Percentiles rank a stretch among this genome's conserved stretches.
These are phyloP conservation scores for Stephanodiscus triporus DNA, from an alignment of 108 stramenopile species.

Conservation along the genomic window DNA sequence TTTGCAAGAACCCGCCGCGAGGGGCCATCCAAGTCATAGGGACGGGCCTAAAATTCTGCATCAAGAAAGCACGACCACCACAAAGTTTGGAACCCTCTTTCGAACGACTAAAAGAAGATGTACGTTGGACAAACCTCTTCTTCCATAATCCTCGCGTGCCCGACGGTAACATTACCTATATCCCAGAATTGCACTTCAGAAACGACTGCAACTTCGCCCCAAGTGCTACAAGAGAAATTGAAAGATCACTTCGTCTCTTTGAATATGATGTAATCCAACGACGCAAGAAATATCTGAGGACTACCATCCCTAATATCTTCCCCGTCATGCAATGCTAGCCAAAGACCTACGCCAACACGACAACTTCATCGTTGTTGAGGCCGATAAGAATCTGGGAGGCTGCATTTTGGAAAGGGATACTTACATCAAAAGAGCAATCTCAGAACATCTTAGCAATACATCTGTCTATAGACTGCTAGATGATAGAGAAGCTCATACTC, in stretches of 20 bases:
- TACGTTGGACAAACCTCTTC: constrained; percentile 5
- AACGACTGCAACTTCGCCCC: neutral
- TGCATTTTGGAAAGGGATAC: neutral
- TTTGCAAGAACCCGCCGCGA: constrained; percentile 12
- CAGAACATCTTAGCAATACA: constrained; percentile 17
- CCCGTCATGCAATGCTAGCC: neutral
- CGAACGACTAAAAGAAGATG: constrained; percentile 7
- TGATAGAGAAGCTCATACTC: no score
- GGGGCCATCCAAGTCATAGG: constrained; percentile 11
- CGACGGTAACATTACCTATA: neutral
- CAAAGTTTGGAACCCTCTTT: constrained; percentile 2
- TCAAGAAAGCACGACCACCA: constrained; percentile 12
- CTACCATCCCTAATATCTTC: constrained; percentile 8
- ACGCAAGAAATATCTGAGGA: neutral
- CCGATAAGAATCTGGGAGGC: neutral
- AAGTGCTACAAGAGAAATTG: neutral
- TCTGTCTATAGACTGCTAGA: constrained; percentile 5
- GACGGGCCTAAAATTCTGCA: constrained; percentile 25
- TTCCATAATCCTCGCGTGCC: neutral
- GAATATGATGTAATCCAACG: neutral
- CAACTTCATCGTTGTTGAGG: constrained; percentile 6
- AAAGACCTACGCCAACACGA: neutral
- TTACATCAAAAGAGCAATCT: constrained; percentile 12
- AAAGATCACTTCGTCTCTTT: neutral
- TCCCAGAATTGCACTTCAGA: constrained; percentile 12